phyloP scores from a whole-genome alignment of 225 moss, liverwort and hornwort species.

The Takakia lepidozioides region DNA sequence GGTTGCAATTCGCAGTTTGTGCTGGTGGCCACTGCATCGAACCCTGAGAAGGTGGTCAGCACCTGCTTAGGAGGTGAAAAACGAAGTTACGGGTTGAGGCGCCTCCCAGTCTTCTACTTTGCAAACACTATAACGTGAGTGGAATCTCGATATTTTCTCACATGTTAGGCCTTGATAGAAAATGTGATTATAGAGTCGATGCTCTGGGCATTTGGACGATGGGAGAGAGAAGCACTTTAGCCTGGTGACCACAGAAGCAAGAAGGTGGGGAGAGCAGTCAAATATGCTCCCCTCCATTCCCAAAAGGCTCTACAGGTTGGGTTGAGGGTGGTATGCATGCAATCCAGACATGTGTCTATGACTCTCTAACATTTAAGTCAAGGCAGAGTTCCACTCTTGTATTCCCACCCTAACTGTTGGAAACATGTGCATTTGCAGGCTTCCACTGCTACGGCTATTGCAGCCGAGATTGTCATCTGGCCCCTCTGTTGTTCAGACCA shows the following conservation, averaged over 20 bases:
- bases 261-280: no score
- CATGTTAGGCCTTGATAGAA: background rate
- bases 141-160: background rate
- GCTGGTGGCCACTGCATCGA: conserved; percentile 86
- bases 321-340: no score
- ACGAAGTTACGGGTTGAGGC: conserved; percentile 26
- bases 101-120: conserved; percentile 76
- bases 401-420: no score
- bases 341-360: conserved; percentile 2
- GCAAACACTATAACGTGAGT: conserved; percentile 78
- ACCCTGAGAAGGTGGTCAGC: conserved; percentile 63
- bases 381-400: background rate
- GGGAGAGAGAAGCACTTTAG: conserved; percentile 1
- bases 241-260: background rate
- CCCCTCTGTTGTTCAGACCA: no score
- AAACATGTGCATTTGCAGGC: conserved; percentile 31
- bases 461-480: conserved; percentile 25
- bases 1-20: conserved; percentile 63
- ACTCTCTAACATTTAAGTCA: background rate
- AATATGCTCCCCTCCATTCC: no score
- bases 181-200: background rate
- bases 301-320: no score
- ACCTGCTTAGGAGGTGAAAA: conserved; percentile 28
- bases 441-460: conserved; percentile 46
- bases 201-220: background rate